Percentiles rank a stretch among this genome's conserved stretches.
These are phyloP conservation scores for Tylopilus orsonianus DNA, from an alignment of 1,284 basidiomycete species.

Conservation along the genomic window DNA sequence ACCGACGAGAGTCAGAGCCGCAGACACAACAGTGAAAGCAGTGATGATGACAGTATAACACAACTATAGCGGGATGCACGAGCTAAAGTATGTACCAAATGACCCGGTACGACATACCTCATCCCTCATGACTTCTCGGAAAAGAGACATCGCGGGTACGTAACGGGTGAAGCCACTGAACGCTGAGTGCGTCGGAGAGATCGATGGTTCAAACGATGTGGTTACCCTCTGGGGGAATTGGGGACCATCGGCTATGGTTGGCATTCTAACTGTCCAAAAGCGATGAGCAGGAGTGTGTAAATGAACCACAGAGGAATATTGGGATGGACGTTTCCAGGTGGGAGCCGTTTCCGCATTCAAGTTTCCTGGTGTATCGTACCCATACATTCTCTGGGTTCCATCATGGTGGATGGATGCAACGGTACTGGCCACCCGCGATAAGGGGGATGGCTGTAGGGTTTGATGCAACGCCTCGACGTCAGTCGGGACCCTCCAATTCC, in stretches of 20 bases:
- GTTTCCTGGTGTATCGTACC: slow-evolving; percentile 2
- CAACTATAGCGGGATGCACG: slow-evolving; percentile 37
- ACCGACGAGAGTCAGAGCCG: slow-evolving; percentile 51
- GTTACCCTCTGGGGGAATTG: slow-evolving; percentile 1
- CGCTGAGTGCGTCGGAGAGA: slow-evolving; percentile 41
- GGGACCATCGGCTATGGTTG: slow-evolving; percentile 18
- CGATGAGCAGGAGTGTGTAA: slow-evolving; percentile 5
- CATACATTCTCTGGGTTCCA: not conserved
- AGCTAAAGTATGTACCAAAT: slow-evolving; percentile 11
- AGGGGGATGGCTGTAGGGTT: slow-evolving; percentile 1
- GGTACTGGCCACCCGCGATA: slow-evolving; percentile 7
- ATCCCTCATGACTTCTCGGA: slow-evolving; percentile 57
- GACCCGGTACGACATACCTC: slow-evolving; percentile 43
- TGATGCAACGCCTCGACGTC: slow-evolving; percentile 51
- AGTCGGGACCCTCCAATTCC: slow-evolving; percentile 51
- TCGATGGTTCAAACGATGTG: slow-evolving; percentile 27
- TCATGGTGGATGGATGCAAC: slow-evolving; percentile 7
- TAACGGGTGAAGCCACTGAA: slow-evolving; percentile 48
- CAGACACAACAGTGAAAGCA: slow-evolving; percentile 48
- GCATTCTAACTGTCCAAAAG: slow-evolving; percentile 22
- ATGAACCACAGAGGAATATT: slow-evolving; percentile 8
- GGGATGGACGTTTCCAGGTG: not conserved
- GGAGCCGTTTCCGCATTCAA: slow-evolving; percentile 4
- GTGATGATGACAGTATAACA: slow-evolving; percentile 59
- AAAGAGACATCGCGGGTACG: slow-evolving; percentile 53